phyloP scores from a whole-genome alignment of 257 asterid genomes.

The Nicotiana tomentosiformis region DNA sequence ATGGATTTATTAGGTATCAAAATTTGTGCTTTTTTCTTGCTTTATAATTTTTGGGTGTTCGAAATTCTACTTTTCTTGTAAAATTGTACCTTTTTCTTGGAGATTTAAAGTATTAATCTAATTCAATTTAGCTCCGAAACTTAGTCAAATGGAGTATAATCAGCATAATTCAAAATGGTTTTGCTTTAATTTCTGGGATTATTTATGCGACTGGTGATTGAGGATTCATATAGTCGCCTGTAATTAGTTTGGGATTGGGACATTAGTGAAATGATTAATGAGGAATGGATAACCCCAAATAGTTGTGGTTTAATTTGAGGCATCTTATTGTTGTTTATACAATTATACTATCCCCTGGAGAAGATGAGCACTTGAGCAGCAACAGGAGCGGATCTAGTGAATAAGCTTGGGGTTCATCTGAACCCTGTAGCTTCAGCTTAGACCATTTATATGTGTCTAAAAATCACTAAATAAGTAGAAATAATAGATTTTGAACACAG shows the following conservation, averaged over 20 bases:
- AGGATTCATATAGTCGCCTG: not conserved
- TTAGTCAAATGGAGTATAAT: not conserved
- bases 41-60: not conserved
- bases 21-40: not conserved
- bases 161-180: not conserved
- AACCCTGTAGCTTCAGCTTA: too few relatives aligned
- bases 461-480: too few relatives aligned
- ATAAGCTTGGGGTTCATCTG: too few relatives aligned
- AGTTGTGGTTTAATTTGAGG: not conserved
- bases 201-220: not conserved
- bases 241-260: not conserved
- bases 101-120: not conserved
- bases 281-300: not conserved
- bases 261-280: not conserved
- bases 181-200: not conserved
- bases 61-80: not conserved
- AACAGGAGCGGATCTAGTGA: too few relatives aligned
- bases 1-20: constrained; percentile 13
- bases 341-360: not conserved
- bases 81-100: not conserved
- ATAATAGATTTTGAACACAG: too few relatives aligned
- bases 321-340: not conserved
- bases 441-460: too few relatives aligned
- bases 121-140: not conserved
- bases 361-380: not conserved